A percentile compares a stretch with the other conserved stretches of the same genome.
Conservation (phyloP, 179 eudicot genomes). For the Actinidia arguta region DNA sequence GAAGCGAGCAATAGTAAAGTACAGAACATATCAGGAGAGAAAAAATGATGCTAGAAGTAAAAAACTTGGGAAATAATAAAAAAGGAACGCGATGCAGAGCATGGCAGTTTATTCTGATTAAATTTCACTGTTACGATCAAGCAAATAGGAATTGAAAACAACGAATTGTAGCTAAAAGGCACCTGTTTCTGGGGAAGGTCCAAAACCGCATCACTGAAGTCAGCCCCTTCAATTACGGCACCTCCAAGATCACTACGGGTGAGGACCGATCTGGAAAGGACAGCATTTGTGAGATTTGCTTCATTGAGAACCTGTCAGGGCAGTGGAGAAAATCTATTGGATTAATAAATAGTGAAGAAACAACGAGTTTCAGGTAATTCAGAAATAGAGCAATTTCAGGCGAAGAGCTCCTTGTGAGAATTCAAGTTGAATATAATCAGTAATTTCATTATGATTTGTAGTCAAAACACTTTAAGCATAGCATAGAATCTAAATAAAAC, state of each 20-base stretch:
- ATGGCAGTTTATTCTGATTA: neutral
- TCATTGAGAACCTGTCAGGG: constrained; percentile 75
- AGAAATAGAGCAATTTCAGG: neutral
- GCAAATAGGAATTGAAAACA: neutral
- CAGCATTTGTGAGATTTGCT: constrained; percentile 91
- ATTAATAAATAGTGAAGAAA: neutral
- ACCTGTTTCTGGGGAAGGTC: constrained; percentile 95
- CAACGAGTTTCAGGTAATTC: neutral
- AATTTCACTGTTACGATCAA: neutral
- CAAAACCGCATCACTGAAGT: constrained; percentile 93
- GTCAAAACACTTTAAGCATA: neutral
- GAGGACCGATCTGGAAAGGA: constrained; percentile 85
- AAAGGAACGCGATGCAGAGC: neutral
- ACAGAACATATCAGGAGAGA: neutral
- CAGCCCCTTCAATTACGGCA: constrained; percentile 91
- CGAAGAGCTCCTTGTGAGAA: neutral
- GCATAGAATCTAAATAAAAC: neutral
- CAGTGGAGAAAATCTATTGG: neutral
- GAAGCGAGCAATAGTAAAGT: neutral
- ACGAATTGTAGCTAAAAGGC: neutral
- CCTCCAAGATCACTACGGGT: constrained; percentile 98
- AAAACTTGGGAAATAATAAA: neutral
- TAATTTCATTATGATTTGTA: neutral
- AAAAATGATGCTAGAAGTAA: neutral
- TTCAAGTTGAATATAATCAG: neutral